Conservation (phyloP, 305 asterid species). For the Salvia sclarea region DNA sequence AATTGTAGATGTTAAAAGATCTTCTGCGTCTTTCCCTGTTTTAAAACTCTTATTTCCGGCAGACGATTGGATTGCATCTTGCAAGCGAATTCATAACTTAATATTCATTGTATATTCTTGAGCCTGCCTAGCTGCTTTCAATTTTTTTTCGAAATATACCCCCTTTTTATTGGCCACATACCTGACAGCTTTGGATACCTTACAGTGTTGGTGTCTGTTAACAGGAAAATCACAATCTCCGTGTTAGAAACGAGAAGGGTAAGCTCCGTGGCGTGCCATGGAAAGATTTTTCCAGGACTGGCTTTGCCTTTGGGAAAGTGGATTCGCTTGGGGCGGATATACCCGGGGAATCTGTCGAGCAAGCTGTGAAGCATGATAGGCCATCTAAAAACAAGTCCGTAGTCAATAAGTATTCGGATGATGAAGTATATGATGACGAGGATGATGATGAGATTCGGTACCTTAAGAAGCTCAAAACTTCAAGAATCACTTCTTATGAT, state of each 20-base stretch:
- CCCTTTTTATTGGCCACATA: neutral
- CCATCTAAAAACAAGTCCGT: constrained; percentile 46
- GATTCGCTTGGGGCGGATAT: constrained; percentile 35
- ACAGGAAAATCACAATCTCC: constrained; percentile 44
- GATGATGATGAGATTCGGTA: constrained; percentile 74
- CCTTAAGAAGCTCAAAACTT: constrained; percentile 66
- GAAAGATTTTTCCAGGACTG: constrained; percentile 69
- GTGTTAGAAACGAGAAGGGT: constrained; percentile 34
- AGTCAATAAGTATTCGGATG: constrained; percentile 41
- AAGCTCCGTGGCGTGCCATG: constrained; percentile 69
- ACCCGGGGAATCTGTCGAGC: constrained; percentile 40
- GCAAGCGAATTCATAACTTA: neutral
- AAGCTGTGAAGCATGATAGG: constrained; percentile 35
- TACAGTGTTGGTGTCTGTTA: constrained; percentile 15
- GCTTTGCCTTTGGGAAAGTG: constrained; percentile 46
- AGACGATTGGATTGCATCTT: neutral
- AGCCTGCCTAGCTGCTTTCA: constrained; percentile 1
- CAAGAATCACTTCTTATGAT: constrained; percentile 42
- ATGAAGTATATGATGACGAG: constrained; percentile 48
- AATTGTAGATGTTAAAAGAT: constrained; percentile 3
- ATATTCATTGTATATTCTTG: neutral
- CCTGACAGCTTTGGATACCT: constrained; percentile 17
- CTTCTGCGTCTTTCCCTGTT: constrained; percentile 5
- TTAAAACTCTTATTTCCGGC: neutral
- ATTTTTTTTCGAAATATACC: constrained; percentile 6